These are phyloP conservation scores for Candida albicans DNA, from an alignment of 1,139 yeast species.

Conservation along the genomic window DNA sequence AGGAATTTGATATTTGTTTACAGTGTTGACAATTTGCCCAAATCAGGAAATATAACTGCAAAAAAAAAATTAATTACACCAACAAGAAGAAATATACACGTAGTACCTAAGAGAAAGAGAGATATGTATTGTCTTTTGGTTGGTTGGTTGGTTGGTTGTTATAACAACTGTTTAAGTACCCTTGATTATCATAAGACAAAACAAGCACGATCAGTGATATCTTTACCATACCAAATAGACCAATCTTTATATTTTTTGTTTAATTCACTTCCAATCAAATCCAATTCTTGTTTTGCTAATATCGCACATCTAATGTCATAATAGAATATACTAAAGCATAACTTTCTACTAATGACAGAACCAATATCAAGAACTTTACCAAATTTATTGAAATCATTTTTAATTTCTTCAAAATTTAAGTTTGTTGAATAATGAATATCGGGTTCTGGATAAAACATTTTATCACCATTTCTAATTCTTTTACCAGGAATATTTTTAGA, in stretches of 20 bases:
- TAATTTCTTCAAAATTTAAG: conserved; percentile 33
- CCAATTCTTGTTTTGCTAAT: conserved; percentile 52
- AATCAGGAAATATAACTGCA: conserved; percentile 7
- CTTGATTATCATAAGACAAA: conserved; percentile 16
- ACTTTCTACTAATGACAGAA: conserved; percentile 66
- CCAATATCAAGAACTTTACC: conserved; percentile 65
- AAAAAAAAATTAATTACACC: neutral
- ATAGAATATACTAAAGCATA: conserved; percentile 64
- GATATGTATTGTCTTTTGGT: neutral
- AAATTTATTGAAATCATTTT: conserved; percentile 51
- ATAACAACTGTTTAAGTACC: neutral
- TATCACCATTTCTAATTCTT: conserved; percentile 17
- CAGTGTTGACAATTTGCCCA: conserved; percentile 18
- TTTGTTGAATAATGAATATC: conserved; percentile 29
- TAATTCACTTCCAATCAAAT: conserved; percentile 35
- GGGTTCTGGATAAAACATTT: conserved; percentile 36
- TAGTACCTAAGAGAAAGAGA: neutral
- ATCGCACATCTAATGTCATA: conserved; percentile 65
- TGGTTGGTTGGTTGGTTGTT: neutral
- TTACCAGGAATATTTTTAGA: conserved; percentile 29
- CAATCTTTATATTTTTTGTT: conserved; percentile 55
- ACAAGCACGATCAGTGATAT: conserved; percentile 59
- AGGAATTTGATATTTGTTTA: conserved; percentile 7
- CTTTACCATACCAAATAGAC: conserved; percentile 68
- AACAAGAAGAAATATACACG: neutral